Conservation (phyloP, 805 yeast species). For the Myxozyma melibiosi region DNA sequence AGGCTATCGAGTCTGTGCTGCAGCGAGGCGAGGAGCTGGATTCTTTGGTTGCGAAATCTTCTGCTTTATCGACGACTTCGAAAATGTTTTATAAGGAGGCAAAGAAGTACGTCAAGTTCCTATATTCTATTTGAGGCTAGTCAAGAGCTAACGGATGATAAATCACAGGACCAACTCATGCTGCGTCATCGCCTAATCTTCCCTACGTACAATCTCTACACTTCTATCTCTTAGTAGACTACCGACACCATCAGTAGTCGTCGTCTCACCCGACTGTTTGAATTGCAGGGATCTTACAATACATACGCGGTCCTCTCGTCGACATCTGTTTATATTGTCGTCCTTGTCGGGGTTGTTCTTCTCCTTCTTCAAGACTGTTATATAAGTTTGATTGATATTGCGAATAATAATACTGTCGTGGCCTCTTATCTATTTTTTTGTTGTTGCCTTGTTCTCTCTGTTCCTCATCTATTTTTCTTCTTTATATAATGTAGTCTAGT, state of each 20-base stretch:
- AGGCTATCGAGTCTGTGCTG: constrained; percentile 89
- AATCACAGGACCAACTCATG: constrained; percentile 71
- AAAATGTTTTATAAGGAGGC: constrained; percentile 97
- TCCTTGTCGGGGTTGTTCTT: background rate
- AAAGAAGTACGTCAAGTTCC: constrained; percentile 54
- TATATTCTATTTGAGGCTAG: constrained; percentile 5
- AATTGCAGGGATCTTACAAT: too few relatives aligned
- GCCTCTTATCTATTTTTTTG: too few relatives aligned
- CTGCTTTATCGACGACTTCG: constrained; percentile 83
- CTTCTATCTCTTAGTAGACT: too few relatives aligned
- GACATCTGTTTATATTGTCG: background rate
- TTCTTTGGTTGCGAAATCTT: constrained; percentile 90
- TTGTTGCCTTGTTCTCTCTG: too few relatives aligned
- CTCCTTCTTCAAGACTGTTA: constrained; percentile 2
- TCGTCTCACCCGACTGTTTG: too few relatives aligned
- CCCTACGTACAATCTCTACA: background rate
- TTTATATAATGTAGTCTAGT: too few relatives aligned
- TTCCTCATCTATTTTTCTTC: too few relatives aligned
- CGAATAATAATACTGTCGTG: too few relatives aligned
- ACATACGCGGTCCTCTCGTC: too few relatives aligned
- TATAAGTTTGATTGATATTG: background rate
- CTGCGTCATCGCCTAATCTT: constrained; percentile 66
- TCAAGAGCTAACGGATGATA: background rate
- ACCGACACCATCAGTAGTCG: too few relatives aligned
- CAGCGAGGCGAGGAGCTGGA: constrained; percentile 97